Base-by-base conservation (phyloP, 371 early-diverging fungal species). In the Rhizopus stolonifer region DNA sequence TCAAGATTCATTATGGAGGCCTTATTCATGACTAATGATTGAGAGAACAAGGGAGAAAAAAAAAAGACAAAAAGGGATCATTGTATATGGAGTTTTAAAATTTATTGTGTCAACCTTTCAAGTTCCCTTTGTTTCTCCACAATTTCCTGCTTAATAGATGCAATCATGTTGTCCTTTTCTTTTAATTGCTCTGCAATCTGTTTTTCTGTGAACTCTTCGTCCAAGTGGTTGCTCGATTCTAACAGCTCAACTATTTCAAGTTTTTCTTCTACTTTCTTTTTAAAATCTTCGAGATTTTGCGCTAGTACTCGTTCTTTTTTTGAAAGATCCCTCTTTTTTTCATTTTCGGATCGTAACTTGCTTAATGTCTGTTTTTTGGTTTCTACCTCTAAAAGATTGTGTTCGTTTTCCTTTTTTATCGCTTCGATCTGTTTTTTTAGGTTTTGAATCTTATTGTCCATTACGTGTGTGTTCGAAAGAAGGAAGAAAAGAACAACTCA, bases 1-100 rank as follows among this genome's bases (percentile, higher is more conserved):
- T 68, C 63, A 23, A 85, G 64, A 60, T 89, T 86, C 87, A 89
- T 85, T 24, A 59, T 53, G 31, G 52, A 48, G 24, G 53, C 52
- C 17, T 38, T 38, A 15, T 38, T 42, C 42, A 42, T 42, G 42
- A 42, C 42, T 42, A 42, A 42, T n/a, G 36, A 36, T n/a, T n/a
- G 17, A 19, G 19, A 21, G 38, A 38, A 15, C 6, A 7, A 15
- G 17, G 38, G 11, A 21, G 10, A 42, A 21, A 42, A 42, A 2
- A 42, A 42, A 7, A 22, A 21, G 10, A 15, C 10, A 3, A 36
- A 36, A n/a, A 29, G 10, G 10, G 31, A 10, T 4, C 10, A 10
- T 29, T 38, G 11, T 38, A 15, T n/a, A 38, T 15, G 38, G 17
- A 15, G n/a, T n/a, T 36, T 36, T 9, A n/a, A 36, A 2, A n/a